Evolutionary conservation across 2,329 filamentous ascomycete species (phyloP).

Genomic region (Fusarium sororula): DNA sequence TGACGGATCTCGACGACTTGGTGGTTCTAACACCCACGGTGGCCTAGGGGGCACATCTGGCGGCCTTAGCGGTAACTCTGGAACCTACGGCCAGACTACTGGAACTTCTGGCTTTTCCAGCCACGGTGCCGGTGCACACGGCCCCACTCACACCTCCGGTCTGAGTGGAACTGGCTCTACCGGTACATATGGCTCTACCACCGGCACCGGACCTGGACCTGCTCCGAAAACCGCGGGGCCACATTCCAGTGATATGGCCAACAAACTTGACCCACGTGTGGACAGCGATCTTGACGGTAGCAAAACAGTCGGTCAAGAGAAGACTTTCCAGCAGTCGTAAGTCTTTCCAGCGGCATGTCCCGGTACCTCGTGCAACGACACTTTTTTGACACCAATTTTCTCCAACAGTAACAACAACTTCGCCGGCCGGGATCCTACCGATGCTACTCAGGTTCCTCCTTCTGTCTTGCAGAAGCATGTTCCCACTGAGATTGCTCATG

Average conservation of each 20-base stretch:
- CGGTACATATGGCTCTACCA: constrained; percentile 22
- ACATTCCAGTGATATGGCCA: constrained; percentile 52
- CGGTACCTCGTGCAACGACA: background rate
- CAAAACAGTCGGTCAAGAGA: constrained; percentile 61
- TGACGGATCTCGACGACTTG: background rate
- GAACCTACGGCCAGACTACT: constrained; percentile 26
- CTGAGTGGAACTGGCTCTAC: background rate
- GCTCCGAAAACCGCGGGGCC: constrained; percentile 53
- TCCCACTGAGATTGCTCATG: constrained; percentile 57
- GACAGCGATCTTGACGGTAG: constrained; percentile 61
- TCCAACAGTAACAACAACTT: constrained; percentile 23
- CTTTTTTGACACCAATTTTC: constrained; percentile 22
- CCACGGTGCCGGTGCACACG: constrained; percentile 21
- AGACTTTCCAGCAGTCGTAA: constrained; percentile 54
- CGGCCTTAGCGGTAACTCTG: background rate
- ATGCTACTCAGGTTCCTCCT: constrained; percentile 66
- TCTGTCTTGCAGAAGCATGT: constrained; percentile 60
- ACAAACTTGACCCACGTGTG: constrained; percentile 63
- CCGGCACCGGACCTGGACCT: constrained; percentile 47
- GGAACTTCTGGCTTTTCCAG: constrained; percentile 19
- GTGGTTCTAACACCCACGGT: background rate
- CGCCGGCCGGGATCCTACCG: constrained; percentile 57
- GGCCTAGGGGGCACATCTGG: too few relatives aligned
- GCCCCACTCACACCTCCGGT: background rate
- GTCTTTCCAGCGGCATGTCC: constrained; percentile 26